phyloP scores from a whole-genome alignment of 164 flowering plant species.

The Tetracentron sinense region DNA sequence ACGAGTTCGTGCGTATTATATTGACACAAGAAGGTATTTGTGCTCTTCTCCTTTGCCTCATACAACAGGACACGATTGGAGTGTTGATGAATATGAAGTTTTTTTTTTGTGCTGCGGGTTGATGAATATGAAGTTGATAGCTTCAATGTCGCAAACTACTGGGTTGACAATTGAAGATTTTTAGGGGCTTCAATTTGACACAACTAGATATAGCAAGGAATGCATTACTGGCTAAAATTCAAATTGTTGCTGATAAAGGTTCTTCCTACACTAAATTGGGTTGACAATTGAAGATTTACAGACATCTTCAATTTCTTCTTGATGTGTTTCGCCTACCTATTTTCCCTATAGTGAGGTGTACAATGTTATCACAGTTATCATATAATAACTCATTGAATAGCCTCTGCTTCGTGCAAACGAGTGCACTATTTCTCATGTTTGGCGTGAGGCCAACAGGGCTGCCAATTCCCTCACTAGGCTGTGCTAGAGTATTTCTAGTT shows the following conservation, averaged over 20 bases:
- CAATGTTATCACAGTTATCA: no score
- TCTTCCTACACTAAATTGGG: conserved; percentile 59
- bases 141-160: conserved; percentile 23
- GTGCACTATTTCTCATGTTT: no score
- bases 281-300: conserved; percentile 45
- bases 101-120: no score
- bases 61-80: conserved; percentile 30
- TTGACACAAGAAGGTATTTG: conserved; percentile 71
- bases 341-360: no score
- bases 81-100: no score
- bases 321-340: no score
- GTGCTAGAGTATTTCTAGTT: no score
- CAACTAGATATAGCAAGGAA: conserved; percentile 70
- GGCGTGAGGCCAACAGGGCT: no score
- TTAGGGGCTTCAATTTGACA: conserved; percentile 48
- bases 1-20: conserved; percentile 73
- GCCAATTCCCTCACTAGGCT: no score
- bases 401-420: no score
- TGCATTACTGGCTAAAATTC: conserved; percentile 49
- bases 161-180: conserved; percentile 63
- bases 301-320: conserved; percentile 10
- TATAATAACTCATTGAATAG: no score
- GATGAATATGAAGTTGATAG: conserved; percentile 23
- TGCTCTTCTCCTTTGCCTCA: conserved; percentile 73
- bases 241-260: conserved; percentile 38